Percentiles rank a stretch among this genome's conserved stretches.
Conservation (phyloP, 23 red algal genomes). For the Chondrus crispus region DNA sequence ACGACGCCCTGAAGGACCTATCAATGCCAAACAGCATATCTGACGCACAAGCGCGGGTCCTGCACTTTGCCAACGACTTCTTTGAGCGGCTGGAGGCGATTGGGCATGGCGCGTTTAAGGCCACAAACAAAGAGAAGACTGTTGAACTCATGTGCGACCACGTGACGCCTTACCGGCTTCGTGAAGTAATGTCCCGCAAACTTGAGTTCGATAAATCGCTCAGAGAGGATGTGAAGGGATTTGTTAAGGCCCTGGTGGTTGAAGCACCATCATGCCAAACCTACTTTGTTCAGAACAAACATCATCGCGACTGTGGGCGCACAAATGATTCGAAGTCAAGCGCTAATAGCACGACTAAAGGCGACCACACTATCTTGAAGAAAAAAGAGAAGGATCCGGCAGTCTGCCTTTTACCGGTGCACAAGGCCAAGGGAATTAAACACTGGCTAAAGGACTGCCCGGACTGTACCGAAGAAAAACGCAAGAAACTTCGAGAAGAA, state of each 20-base stretch:
- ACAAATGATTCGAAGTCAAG: no score
- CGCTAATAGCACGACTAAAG: background rate
- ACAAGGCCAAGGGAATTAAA: background rate
- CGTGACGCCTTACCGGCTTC: background rate
- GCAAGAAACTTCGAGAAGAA: background rate
- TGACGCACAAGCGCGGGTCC: background rate
- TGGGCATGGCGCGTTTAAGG: background rate
- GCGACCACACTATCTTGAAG: no score
- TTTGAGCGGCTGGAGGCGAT: background rate
- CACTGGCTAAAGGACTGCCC: background rate
- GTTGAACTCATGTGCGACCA: background rate
- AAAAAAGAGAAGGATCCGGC: no score
- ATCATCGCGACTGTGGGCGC: no score
- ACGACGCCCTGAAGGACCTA: background rate
- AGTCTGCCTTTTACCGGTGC: background rate
- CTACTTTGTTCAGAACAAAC: background rate
- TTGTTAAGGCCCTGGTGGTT: no score
- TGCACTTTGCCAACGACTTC: background rate
- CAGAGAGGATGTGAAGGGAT: background rate
- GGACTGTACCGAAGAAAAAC: background rate
- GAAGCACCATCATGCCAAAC: background rate
- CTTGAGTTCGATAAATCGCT: background rate
- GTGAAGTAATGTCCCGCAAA: background rate
- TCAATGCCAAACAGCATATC: background rate
- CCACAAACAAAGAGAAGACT: background rate